Evolutionary conservation across 2,329 filamentous ascomycete species (phyloP).

Genomic region (Nemania sp.): DNA sequence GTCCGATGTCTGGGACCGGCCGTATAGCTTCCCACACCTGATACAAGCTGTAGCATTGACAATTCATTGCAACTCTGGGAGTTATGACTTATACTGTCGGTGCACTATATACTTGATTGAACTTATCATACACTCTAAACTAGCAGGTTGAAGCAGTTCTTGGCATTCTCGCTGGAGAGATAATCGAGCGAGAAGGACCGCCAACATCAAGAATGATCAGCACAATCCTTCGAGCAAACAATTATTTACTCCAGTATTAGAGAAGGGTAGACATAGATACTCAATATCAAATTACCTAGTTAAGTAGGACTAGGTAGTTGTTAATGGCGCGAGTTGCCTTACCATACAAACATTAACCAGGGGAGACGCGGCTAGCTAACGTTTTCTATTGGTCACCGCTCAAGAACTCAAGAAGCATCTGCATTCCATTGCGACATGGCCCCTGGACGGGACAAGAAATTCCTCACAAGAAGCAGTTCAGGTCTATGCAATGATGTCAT

Average conservation of each 20-base stretch:
- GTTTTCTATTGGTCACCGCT: slow-evolving; percentile 3
- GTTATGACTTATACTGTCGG: background rate
- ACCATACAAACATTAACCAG: background rate
- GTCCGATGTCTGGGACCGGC: slow-evolving; percentile 2
- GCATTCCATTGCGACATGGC: background rate
- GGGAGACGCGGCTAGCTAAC: slow-evolving; percentile 9
- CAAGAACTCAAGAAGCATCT: background rate
- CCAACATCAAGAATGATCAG: background rate
- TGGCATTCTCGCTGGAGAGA: background rate
- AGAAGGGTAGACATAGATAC: background rate
- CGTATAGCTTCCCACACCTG: background rate
- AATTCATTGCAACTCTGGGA: background rate
- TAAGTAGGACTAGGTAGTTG: slow-evolving; percentile 6
- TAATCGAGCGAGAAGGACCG: background rate
- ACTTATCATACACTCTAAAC: background rate
- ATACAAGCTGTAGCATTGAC: background rate
- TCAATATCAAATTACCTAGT: background rate
- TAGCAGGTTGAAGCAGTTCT: background rate
- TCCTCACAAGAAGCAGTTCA: background rate
- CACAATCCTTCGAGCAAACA: background rate
- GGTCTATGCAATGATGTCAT: background rate
- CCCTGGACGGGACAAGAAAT: background rate
- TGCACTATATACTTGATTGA: background rate
- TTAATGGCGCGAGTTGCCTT: background rate
- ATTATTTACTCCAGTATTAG: background rate